These are phyloP conservation scores for Penicillium nucicola DNA, from an alignment of 495 filamentous ascomycete genomes.

Conservation along the genomic window DNA sequence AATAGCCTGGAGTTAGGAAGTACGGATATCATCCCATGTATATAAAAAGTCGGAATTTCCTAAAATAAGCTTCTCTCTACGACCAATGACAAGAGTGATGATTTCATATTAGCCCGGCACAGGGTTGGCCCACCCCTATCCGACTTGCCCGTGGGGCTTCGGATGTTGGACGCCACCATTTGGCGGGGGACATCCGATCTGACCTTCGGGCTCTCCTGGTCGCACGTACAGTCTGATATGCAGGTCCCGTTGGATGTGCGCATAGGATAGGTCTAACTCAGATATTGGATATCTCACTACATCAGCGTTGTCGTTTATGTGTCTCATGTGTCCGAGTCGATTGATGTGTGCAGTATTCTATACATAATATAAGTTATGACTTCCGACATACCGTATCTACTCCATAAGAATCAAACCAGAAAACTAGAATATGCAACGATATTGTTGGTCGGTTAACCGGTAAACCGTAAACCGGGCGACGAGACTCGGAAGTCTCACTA, in stretches of 20 bases:
- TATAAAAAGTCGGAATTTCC: neutral
- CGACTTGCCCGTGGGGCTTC: conserved; percentile 15
- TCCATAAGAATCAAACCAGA: no score
- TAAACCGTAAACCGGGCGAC: conserved; percentile 7
- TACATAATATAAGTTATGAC: no score
- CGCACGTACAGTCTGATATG: no score
- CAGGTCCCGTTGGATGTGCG: neutral
- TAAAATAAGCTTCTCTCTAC: neutral
- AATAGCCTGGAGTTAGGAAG: neutral
- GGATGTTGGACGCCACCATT: conserved; percentile 8
- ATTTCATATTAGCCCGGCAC: conserved; percentile 8
- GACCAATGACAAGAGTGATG: conserved; percentile 8
- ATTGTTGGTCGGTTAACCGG: conserved; percentile 5
- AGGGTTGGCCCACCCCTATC: conserved; percentile 1
- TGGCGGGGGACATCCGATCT: conserved; percentile 14
- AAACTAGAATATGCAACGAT: neutral
- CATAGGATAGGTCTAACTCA: no score
- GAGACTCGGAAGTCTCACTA: conserved; percentile 11
- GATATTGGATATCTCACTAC: no score
- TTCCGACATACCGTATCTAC: no score
- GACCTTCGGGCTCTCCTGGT: neutral
- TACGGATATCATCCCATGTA: neutral
- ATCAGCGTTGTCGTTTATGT: no score
- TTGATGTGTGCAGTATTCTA: no score
- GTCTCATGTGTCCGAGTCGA: no score